A percentile compares a stretch with the other conserved stretches of the same genome.
phyloP scores from a whole-genome alignment of 108 stramenopile species.

The Asterionellopsis glacialis region DNA sequence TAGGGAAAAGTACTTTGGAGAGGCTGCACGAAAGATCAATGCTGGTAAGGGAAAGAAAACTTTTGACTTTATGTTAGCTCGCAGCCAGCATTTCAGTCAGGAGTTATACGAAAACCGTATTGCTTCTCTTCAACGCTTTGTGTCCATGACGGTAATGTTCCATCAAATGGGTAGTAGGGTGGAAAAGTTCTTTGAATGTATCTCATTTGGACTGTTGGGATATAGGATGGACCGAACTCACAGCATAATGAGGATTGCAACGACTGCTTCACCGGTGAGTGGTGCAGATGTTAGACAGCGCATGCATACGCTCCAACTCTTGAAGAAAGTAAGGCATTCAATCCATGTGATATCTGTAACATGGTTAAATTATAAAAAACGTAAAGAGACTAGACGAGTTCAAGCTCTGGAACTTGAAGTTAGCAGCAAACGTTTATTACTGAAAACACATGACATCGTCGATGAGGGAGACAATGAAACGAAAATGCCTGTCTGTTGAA shows the following conservation, averaged over 20 bases:
- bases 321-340: conserved; percentile 51
- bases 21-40: conserved; percentile 43
- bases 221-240: conserved; percentile 70
- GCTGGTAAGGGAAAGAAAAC: conserved; percentile 26
- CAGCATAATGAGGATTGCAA: conserved; percentile 61
- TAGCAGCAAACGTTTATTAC: too few relatives aligned
- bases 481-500: too few relatives aligned
- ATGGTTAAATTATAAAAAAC: conserved; percentile 23
- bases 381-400: neutral
- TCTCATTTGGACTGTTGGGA: conserved; percentile 51
- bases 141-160: conserved; percentile 80
- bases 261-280: conserved; percentile 65
- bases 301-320: conserved; percentile 49
- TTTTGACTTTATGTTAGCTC: conserved; percentile 39
- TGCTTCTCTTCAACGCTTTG: conserved; percentile 73
- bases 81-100: conserved; percentile 45
- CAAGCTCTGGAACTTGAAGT: too few relatives aligned
- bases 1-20: conserved; percentile 65
- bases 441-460: too few relatives aligned
- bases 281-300: conserved; percentile 63
- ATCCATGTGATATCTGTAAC: conserved; percentile 51
- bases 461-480: too few relatives aligned
- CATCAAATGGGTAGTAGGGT: conserved; percentile 74
- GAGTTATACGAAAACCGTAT: conserved; percentile 78
- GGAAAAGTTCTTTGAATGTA: conserved; percentile 45